A percentile compares a stretch with the other conserved stretches of the same genome.
Evolutionary conservation across 1,139 yeast species (phyloP).

Genomic region (Pichia sp.): DNA sequence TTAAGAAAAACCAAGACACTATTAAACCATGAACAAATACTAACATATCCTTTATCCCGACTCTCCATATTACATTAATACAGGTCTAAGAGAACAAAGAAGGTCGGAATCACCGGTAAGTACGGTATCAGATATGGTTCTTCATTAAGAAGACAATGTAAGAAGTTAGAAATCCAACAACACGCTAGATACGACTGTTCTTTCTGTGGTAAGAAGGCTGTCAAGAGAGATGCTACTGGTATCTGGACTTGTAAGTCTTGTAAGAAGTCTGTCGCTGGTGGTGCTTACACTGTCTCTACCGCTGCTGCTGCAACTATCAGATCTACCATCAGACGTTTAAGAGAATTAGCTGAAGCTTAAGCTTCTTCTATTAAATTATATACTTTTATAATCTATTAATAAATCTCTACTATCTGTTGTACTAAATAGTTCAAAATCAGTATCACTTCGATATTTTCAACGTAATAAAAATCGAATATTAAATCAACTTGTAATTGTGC

Average conservation of each 20-base stretch:
- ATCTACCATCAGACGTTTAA: conserved; percentile 99
- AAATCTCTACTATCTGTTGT: conserved; percentile 9
- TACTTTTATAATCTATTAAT: conserved; percentile 8
- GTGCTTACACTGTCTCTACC: conserved; percentile 99
- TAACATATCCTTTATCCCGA: conserved; percentile 6
- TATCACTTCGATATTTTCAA: too few relatives aligned
- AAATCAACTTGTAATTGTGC: too few relatives aligned
- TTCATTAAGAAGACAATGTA: conserved; percentile 99
- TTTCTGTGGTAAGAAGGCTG: conserved; percentile 99
- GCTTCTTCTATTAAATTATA: conserved; percentile 15
- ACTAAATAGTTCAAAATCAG: conserved; percentile 5
- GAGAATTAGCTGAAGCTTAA: conserved; percentile 99
- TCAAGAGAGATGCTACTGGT: conserved; percentile 98
- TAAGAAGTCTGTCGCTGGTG: conserved; percentile 98
- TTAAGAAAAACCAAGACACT: too few relatives aligned
- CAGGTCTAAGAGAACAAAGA: conserved; percentile 99
- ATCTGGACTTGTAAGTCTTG: conserved; percentile 98
- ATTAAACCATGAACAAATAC: too few relatives aligned
- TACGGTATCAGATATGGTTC: conserved; percentile 99
- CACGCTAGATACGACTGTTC: conserved; percentile 99
- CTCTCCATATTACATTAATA: conserved; percentile 6
- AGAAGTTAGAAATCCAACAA: conserved; percentile 98
- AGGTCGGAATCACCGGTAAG: conserved; percentile 99
- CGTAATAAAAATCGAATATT: too few relatives aligned
- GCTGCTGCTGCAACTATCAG: conserved; percentile 99